Percentiles rank a stretch among this genome's conserved stretches.
These are phyloP conservation scores for Lonicera japonica DNA, from an alignment of 129 eudicot species.

Conservation along the genomic window DNA sequence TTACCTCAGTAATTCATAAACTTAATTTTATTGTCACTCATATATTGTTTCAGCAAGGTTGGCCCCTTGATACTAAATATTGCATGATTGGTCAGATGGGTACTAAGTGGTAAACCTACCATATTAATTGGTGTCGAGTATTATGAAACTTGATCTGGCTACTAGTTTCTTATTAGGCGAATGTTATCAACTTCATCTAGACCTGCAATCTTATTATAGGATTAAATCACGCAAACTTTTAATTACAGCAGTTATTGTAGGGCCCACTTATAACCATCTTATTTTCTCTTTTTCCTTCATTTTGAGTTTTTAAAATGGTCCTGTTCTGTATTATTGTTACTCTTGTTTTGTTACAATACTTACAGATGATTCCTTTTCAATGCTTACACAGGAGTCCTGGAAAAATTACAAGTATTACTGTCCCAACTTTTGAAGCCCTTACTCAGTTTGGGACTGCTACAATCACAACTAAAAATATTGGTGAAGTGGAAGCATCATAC, in stretches of 20 bases:
- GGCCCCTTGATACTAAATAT: too few relatives aligned
- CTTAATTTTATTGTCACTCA: too few relatives aligned
- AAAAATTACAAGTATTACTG: conserved; percentile 52
- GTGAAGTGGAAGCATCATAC: conserved; percentile 90
- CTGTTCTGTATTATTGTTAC: neutral
- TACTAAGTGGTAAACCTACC: too few relatives aligned
- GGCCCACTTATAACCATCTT: too few relatives aligned
- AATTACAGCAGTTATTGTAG: neutral
- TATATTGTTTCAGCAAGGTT: too few relatives aligned
- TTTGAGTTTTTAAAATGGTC: neutral
- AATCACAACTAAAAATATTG: conserved; percentile 64
- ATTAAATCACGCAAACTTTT: neutral
- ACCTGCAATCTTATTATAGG: neutral
- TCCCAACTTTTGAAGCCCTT: conserved; percentile 80
- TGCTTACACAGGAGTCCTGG: conserved; percentile 75
- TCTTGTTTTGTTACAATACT: neutral
- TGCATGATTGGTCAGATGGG: too few relatives aligned
- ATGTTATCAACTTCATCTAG: neutral
- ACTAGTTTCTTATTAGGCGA: too few relatives aligned
- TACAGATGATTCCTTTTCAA: conserved; percentile 1
- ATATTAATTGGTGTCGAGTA: too few relatives aligned
- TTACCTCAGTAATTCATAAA: too few relatives aligned
- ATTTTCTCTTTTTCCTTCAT: neutral
- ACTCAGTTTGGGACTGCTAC: conserved; percentile 77
- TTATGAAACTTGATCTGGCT: too few relatives aligned